phyloP scores from a whole-genome alignment of 1,139 yeast genomes.

The Eremothecium coryli region DNA sequence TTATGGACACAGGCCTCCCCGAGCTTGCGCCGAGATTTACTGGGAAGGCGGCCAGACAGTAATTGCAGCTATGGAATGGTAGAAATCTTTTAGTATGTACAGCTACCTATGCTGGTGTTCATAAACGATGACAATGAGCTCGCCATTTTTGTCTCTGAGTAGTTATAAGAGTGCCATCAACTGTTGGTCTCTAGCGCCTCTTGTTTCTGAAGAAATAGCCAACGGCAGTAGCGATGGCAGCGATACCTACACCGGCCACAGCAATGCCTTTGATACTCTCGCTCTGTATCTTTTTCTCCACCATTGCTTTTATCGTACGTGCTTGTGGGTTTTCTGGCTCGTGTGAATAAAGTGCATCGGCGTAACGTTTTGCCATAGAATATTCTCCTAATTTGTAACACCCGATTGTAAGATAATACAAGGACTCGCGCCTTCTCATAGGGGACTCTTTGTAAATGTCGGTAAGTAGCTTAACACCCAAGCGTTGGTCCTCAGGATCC shows the following conservation, averaged over 20 bases:
- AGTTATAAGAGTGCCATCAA: too few relatives aligned
- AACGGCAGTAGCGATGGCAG: slow-evolving; percentile 66
- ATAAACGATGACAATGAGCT: too few relatives aligned
- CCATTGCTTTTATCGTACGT: slow-evolving; percentile 54
- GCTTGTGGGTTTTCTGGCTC: slow-evolving; percentile 87
- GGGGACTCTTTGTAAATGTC: slow-evolving; percentile 72
- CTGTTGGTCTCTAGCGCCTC: slow-evolving; percentile 18
- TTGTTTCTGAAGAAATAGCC: slow-evolving; percentile 43
- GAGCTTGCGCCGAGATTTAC: too few relatives aligned
- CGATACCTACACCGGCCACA: slow-evolving; percentile 73
- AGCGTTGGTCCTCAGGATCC: slow-evolving; percentile 52
- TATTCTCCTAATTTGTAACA: slow-evolving; percentile 84
- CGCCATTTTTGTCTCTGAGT: too few relatives aligned
- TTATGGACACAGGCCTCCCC: too few relatives aligned
- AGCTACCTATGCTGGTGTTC: too few relatives aligned
- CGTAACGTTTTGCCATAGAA: slow-evolving; percentile 74
- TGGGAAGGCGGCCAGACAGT: too few relatives aligned
- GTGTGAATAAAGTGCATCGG: slow-evolving; percentile 61
- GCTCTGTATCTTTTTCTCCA: slow-evolving; percentile 75
- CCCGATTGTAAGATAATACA: slow-evolving; percentile 82
- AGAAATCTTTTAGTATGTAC: too few relatives aligned
- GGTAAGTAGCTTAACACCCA: slow-evolving; percentile 70
- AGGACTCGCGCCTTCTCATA: slow-evolving; percentile 75
- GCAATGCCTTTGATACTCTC: slow-evolving; percentile 85
- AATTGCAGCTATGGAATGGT: too few relatives aligned